phyloP scores from a whole-genome alignment of 768 basidiomycete genomes.

The Rubroboletus satanas region DNA sequence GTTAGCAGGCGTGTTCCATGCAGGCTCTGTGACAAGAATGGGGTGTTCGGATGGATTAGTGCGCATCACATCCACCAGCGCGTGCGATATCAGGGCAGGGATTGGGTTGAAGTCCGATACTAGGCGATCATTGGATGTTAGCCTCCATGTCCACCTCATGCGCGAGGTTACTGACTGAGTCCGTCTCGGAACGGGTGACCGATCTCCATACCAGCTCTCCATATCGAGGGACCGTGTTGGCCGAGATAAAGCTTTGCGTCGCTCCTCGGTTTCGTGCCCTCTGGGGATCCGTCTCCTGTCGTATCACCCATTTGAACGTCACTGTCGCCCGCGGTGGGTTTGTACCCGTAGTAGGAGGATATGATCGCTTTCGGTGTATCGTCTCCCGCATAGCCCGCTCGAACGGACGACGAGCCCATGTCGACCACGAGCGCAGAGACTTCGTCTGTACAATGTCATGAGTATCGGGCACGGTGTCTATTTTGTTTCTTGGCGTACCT shows the following conservation, averaged over 20 bases:
- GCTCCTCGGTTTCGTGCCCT: slow-evolving; percentile 36
- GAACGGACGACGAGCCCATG: slow-evolving; percentile 83
- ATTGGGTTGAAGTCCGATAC: slow-evolving; percentile 78
- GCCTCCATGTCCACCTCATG: not conserved
- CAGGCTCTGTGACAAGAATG: slow-evolving; percentile 87
- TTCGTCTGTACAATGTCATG: slow-evolving; percentile 60
- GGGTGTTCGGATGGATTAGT: slow-evolving; percentile 84
- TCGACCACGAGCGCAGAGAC: slow-evolving; percentile 96
- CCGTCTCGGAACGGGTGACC: slow-evolving; percentile 81
- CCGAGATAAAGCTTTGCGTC: slow-evolving; percentile 72
- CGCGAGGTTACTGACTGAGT: slow-evolving; percentile 55
- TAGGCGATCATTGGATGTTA: slow-evolving; percentile 25
- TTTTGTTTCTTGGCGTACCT: slow-evolving; percentile 44
- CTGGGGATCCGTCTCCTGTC: slow-evolving; percentile 30
- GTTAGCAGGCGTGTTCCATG: slow-evolving; percentile 94
- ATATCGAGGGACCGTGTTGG: slow-evolving; percentile 83
- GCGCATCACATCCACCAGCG: slow-evolving; percentile 71
- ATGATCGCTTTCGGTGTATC: slow-evolving; percentile 92
- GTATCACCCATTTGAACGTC: slow-evolving; percentile 42
- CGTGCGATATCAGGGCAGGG: slow-evolving; percentile 67
- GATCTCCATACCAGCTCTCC: slow-evolving; percentile 88
- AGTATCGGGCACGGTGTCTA: not conserved
- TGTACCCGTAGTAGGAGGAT: slow-evolving; percentile 85
- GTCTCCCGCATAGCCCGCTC: slow-evolving; percentile 97
- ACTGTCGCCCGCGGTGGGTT: slow-evolving; percentile 33